Evolutionary conservation across 768 basidiomycete genomes (phyloP), one percentile per base, ranked within the genome.

Genomic region (Rhodotorula graminis): DNA sequence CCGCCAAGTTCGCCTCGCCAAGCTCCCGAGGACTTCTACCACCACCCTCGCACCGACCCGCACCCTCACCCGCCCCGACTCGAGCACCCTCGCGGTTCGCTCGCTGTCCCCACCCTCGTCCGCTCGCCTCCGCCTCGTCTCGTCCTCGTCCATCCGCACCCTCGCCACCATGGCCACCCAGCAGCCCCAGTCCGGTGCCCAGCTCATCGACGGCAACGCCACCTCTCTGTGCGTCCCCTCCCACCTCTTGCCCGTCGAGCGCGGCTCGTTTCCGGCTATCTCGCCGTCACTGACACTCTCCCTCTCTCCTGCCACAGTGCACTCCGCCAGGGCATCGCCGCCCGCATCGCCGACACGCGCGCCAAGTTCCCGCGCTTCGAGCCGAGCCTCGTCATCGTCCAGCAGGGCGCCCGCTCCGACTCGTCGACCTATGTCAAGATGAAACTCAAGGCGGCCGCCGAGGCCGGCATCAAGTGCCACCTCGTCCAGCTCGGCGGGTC

Each of bases 381-480:
- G 78, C 91, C 96, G 21, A 87, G 89, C 80, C 86, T 99, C 27
- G 90, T 88, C 76, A 92, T 99, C 82, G 86, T 99, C 58, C 96
- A 98, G 82, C 93, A 92, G 63, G 96, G 96, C 65, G 87, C 88
- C 44, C 89, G 92, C 70, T 88, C 92, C 31, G 95, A 97, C 81
- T 98, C 94, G 11, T 83, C 85, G 29, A 88, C 89, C 55, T 99
- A 99, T 82, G 89, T 99, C 76, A 92, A 92, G 79, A 98, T 98
- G 95, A 99, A 99, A 83, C 85, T 87, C 56, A 97, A 94, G 82
- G 96, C 96, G 19, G 91, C 93, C 19, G 88, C 92, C 77, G 92
- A 98, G 82, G 89, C 91, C 75, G 94, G 96, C 70, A 91, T 98
- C 83, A 86, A 85, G 70, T 89, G 90, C 81, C 87, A 88, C 65